Evolutionary conservation across 371 early-diverging fungal species (phyloP), one percentile per base, ranked within the genome.

Genomic region (Synchytrium microbalum): DNA sequence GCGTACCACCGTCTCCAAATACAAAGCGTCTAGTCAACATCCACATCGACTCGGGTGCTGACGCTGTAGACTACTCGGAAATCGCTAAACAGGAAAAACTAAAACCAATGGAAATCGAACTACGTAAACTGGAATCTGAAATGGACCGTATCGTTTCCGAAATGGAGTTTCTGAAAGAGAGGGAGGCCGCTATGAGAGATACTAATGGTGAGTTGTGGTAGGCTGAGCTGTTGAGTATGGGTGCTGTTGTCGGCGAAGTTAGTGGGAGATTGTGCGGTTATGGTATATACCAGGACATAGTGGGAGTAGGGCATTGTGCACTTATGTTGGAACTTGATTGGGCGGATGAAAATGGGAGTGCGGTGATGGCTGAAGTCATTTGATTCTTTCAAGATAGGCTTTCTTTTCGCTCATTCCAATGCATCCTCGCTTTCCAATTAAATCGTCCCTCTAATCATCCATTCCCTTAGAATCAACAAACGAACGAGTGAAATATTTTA

Each of bases 101-200:
- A 27, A 81, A 80, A 70, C 95, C 95, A n/a, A 77, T 93, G 67
- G 96, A 95, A 76, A 67, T 85, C 19, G 96, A 95, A 72, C 74
- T 95, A 46, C 80, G 84, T 32, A 81, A 88, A 63, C 73, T 93
- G 60, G 92, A 93, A 71, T 82, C 79, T 56, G 73, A 89, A 26
- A 77, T 89, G 54, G 80, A 85, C 63, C 89, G 88, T 53, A 82
- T 94, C 66, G 79, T 87, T 29, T 84, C 82, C 46, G 86, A 91
- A 61, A 86, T 93, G 86, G 86, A 88, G 58, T 84, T 85, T 58
- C 73, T 93, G 51, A 88, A 90, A 77, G 73, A 67, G 51, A 79
- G 90, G 58, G 94, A 93, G 72, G 83, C 80, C 62, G 76, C 74
- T 52, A 84, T 94, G 86, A 81, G 95, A 64, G 86, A 92, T 67